phyloP scores from a whole-genome alignment of 75 land plant species.

The Picea glauca region DNA sequence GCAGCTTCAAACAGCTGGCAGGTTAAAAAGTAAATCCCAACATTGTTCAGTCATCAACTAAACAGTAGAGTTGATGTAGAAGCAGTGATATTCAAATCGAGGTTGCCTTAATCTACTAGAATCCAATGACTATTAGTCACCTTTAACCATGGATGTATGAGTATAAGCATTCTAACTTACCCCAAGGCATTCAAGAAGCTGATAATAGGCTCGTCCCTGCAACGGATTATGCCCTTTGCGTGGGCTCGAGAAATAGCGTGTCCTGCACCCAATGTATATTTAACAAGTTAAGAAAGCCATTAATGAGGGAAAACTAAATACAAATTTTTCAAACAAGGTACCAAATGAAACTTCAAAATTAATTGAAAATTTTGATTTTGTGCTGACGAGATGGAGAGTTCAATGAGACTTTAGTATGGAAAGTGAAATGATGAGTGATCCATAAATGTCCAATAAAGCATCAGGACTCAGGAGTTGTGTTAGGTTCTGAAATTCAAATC shows the following conservation, averaged over 20 bases:
- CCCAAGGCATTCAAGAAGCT: constrained; percentile 90
- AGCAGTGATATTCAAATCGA: background rate
- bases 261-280: constrained; percentile 42
- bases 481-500: too few relatives aligned
- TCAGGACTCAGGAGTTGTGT: too few relatives aligned
- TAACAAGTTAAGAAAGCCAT: background rate
- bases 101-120: background rate
- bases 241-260: constrained; percentile 89
- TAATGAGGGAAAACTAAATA: background rate
- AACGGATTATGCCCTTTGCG: constrained; percentile 93
- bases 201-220: constrained; percentile 97
- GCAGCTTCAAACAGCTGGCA: background rate
- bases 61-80: background rate
- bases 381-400: too few relatives aligned
- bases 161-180: constrained; percentile 26
- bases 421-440: too few relatives aligned
- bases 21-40: background rate
- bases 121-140: background rate
- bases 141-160: background rate
- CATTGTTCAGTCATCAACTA: background rate
- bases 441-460: too few relatives aligned
- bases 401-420: too few relatives aligned
- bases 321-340: background rate
- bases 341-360: background rate
- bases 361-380: too few relatives aligned